phyloP scores from a whole-genome alignment of 176 grass and related monocot species.

The Poa pratensis region DNA sequence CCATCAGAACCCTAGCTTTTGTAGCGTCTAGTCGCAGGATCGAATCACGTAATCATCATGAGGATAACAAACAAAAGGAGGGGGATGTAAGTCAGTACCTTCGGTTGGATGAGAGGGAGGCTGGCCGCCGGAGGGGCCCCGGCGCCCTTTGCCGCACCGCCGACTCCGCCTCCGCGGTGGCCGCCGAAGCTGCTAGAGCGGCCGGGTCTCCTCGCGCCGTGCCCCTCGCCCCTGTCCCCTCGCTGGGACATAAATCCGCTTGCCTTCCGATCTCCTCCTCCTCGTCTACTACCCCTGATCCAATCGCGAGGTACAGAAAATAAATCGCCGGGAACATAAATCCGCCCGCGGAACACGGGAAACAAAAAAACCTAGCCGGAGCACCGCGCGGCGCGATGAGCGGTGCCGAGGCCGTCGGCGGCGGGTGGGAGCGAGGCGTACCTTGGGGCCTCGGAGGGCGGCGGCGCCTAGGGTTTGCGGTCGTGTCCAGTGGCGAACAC shows the following conservation, averaged over 20 bases:
- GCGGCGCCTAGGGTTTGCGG: constrained; percentile 63
- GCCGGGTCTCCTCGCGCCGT: constrained; percentile 72
- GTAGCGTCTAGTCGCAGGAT: background rate
- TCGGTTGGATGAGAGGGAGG: constrained; percentile 58
- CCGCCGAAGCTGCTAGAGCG: constrained; percentile 73
- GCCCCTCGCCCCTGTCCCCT: constrained; percentile 73
- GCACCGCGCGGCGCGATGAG: background rate
- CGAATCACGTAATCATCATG: constrained; percentile 23
- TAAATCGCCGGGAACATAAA: constrained; percentile 36
- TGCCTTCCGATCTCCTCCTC: constrained; percentile 57
- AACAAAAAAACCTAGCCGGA: constrained; percentile 6
- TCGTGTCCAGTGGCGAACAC: constrained; percentile 54
- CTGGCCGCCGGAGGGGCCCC: constrained; percentile 46
- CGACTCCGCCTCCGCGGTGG: constrained; percentile 67
- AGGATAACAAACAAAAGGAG: background rate
- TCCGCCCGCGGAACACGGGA: background rate
- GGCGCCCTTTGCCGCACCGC: constrained; percentile 54
- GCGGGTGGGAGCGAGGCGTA: constrained; percentile 25
- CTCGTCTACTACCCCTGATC: constrained; percentile 50
- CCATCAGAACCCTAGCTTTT: constrained; percentile 49
- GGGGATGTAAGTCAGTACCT: constrained; percentile 48
- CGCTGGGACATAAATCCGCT: constrained; percentile 87
- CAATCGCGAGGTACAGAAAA: background rate
- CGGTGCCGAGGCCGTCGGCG: constrained; percentile 19
- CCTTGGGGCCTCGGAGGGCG: constrained; percentile 57